Evolutionary conservation across 257 asterid genomes (phyloP), one percentile per base, ranked within the genome.

Genomic region (Verbascum thapsus): DNA sequence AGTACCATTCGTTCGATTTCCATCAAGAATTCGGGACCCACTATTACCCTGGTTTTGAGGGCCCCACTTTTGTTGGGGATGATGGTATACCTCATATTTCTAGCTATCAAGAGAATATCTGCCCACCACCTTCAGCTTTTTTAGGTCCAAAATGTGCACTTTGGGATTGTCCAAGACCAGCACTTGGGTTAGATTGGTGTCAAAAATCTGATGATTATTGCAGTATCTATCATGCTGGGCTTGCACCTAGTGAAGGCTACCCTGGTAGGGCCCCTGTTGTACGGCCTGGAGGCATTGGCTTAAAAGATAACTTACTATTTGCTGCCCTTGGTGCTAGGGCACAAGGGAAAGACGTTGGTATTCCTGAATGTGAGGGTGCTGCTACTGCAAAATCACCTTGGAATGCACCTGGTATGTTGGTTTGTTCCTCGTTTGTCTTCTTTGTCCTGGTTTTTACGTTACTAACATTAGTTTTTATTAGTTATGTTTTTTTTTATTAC

Each of bases 301-400:
- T 92, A 63, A 92, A 92, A 85, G 99, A 92, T 70, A 89, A 79
- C 78, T 72, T 92, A 56, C 95, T 92, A 52, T 92, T 89, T 82
- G 83, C 94, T 47, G 97, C 99, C 43, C 95, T 92, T 39, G 78
- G 81, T 75, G 91, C 97, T 8, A 92, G 85, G 79, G 84, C 94
- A 8, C 88, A 51, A 53, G 97, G 92, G 45, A 87, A 85, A 77
- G 88, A 82, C 39, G 99, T 89, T 19, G 99, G 97, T 13, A 63
- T 92, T 71, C 99, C 99, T 5, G 96, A 89, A 69, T 92, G 99
- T 48, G 95, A 84, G 76, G 99, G 99, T 67, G 99, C 99, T 71
- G 99, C 99, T 67, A 89, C 99, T 19, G 63, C 99, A 71, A 92
- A 87, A 77, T 89, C 97, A 58, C 99, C 99, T 40, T 92, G 99